Base-by-base conservation (phyloP, 164 flowering plant genomes). In the Piper betle region DNA sequence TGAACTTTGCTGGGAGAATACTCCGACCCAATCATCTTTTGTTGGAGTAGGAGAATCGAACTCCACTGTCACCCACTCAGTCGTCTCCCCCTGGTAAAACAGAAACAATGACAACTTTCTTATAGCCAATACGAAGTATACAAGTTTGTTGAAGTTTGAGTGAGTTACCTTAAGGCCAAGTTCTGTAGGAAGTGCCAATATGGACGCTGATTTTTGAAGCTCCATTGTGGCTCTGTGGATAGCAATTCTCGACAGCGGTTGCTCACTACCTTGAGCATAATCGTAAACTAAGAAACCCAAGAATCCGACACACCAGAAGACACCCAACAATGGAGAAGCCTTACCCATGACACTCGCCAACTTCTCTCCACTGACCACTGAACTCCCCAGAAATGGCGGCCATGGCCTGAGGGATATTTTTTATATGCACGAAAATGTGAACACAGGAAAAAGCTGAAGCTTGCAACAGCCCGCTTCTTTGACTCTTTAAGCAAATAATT, bases 161-260 rank as follows among this genome's bases (percentile, higher is more conserved):
- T 10, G 3, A 10, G 15, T 10, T 46, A 8, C 50, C 50, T 46
- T 61, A 20, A 73, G 54, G 62, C 96, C 96, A 64, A 88, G 86
- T 69, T 85, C 15, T 7, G 71, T 15, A 50, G 96, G 88, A 66
- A 78, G 75, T 18, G 81, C 92, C 67, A 74, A 79, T 13, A 88
- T 64, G 73, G 62, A 73, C 63, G 92, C 92, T 33, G 53, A 13
- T 2, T 64, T 71, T 58, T 77, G 60, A 37, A 79, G 69, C 42
- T 75, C 80, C 63, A 80, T 6, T n/a, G 39, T 62, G 9, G 84
- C 61, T 57, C 71, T 72, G 15, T 84, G 84, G 62, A 88, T 77
- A 2, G 84, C 85, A 61, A 85, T 80, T 63, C 54, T 74, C 1
- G 96, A 74, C 5, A 87, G 77, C 25, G 96, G 88, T 38, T 85